Evolutionary conservation across 2,329 filamentous ascomycete species (phyloP), one percentile per base, ranked within the genome.

Genomic region (Colletotrichum viniferum): DNA sequence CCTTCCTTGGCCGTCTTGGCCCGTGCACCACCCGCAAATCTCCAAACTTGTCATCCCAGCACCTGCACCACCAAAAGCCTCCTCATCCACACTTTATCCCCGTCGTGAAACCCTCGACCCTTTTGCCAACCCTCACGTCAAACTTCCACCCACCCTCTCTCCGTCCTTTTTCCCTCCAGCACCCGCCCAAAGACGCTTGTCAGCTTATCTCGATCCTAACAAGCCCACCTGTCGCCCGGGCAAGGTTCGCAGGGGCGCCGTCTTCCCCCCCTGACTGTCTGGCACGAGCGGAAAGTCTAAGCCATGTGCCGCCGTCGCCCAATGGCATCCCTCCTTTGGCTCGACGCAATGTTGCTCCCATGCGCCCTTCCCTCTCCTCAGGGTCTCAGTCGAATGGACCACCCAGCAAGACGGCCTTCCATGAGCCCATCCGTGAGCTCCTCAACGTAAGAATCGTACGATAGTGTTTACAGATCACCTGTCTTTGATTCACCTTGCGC

Each of bases 391-490:
- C 58, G 63, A 38, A 43, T 70, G 58, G 69, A 73, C 63, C 63
- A 73, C 73, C 69, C 43, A 75, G 73, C 69, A 73, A 73, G 43
- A 68, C 38, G 66, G 43, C 36, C 68, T 66, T 71, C 66, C 62
- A 77, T 77, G 72, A 68, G 67, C 43, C 74, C 74, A 77, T 74
- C 67, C 68, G 62, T 64, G 68, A 38, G 55, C 36, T 43, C 74
- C 65, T 69, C 43, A 26, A 72, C 67, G 67, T 75, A 72, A 75
- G 48, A 77, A 58, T 77, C 74, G 74, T 77, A 77, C 74, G 74
- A 77, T 71, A 32, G 38, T 77, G 74, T 77, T 77, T 75, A 75
- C 62, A 72, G 72, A 77, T 77, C 74, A 75, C 62, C 74, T 75
- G 74, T 77, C 72, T 43, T 71, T 77, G 74, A 67, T 71, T 71